A percentile compares a stretch with the other conserved stretches of the same genome.
These are phyloP conservation scores for Globisporangium iwayamae DNA, from an alignment of 352 stramenopile genomes.

Conservation along the genomic window DNA sequence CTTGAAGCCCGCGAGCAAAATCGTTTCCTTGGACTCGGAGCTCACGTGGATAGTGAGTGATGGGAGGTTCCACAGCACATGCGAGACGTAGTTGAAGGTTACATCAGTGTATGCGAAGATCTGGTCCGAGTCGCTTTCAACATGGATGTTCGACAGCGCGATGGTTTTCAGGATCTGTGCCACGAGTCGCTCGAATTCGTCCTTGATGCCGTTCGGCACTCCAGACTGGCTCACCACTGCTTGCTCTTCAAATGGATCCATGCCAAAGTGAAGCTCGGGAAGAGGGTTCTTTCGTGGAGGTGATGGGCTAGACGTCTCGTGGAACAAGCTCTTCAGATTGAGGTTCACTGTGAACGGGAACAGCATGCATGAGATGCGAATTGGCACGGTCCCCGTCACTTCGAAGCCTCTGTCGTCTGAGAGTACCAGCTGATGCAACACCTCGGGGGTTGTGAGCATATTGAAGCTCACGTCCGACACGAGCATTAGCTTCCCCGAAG, in stretches of 20 bases:
- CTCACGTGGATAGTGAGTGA: slow-evolving; percentile 57
- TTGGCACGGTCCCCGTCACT: slow-evolving; percentile 39
- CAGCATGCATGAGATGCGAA: slow-evolving; percentile 66
- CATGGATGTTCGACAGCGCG: slow-evolving; percentile 65
- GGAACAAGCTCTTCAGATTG: slow-evolving; percentile 41
- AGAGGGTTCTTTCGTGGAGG: background rate
- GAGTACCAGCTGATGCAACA: slow-evolving; percentile 56
- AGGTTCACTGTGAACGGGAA: slow-evolving; percentile 70
- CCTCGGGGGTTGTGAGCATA: slow-evolving; percentile 39
- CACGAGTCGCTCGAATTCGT: slow-evolving; percentile 52
- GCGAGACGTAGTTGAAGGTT: slow-evolving; percentile 59
- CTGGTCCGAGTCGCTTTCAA: slow-evolving; percentile 46
- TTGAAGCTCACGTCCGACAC: slow-evolving; percentile 43
- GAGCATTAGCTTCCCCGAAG: slow-evolving; percentile 43
- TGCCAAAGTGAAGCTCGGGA: background rate
- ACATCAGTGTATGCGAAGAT: slow-evolving; percentile 83
- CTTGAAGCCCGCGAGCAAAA: slow-evolving; percentile 67
- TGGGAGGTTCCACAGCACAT: slow-evolving; percentile 72
- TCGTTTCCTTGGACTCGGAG: slow-evolving; percentile 31
- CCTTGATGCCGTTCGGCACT: slow-evolving; percentile 38
- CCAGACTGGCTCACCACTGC: background rate
- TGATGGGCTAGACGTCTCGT: slow-evolving; percentile 9
- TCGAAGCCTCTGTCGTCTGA: slow-evolving; percentile 33
- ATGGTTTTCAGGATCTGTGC: slow-evolving; percentile 71
- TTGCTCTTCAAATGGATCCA: slow-evolving; percentile 1